phyloP scores from a whole-genome alignment of 345 rosid genomes.

The Punica granatum region DNA sequence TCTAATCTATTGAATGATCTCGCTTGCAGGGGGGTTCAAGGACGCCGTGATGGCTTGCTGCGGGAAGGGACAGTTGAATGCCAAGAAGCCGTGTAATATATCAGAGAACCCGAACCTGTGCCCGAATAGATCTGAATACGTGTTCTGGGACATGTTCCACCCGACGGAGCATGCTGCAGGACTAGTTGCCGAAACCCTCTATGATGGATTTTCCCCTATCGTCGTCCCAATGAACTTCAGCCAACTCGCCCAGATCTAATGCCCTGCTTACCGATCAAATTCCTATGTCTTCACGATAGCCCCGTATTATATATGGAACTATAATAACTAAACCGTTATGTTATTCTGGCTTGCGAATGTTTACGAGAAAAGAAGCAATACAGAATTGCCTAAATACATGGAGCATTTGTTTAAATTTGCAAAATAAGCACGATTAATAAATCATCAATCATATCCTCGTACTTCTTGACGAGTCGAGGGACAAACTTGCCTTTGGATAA shows the following conservation, averaged over 20 bases:
- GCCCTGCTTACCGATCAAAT: background rate
- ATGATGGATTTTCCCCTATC: background rate
- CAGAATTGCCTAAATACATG: too few relatives aligned
- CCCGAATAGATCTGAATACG: background rate
- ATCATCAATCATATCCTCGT: too few relatives aligned
- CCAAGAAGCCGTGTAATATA: background rate
- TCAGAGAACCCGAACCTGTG: conserved; percentile 8
- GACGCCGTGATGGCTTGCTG: conserved; percentile 13
- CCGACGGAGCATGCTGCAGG: conserved; percentile 9
- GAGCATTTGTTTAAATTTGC: too few relatives aligned
- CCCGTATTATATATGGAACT: background rate
- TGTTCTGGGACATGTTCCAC: conserved; percentile 24
- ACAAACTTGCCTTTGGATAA: too few relatives aligned
- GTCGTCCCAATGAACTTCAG: conserved; percentile 9
- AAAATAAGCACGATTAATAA: too few relatives aligned
- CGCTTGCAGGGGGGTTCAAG: background rate
- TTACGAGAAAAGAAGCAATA: too few relatives aligned
- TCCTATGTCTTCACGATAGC: background rate
- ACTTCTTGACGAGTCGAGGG: too few relatives aligned
- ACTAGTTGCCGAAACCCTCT: background rate
- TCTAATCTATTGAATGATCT: too few relatives aligned
- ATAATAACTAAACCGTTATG: too few relatives aligned
- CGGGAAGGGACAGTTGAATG: conserved; percentile 13
- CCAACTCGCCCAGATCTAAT: conserved; percentile 2
- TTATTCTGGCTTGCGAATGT: too few relatives aligned